Conservation (phyloP, 2,329 filamentous ascomycete genomes). For the Colletotrichum gloeosporioides region DNA sequence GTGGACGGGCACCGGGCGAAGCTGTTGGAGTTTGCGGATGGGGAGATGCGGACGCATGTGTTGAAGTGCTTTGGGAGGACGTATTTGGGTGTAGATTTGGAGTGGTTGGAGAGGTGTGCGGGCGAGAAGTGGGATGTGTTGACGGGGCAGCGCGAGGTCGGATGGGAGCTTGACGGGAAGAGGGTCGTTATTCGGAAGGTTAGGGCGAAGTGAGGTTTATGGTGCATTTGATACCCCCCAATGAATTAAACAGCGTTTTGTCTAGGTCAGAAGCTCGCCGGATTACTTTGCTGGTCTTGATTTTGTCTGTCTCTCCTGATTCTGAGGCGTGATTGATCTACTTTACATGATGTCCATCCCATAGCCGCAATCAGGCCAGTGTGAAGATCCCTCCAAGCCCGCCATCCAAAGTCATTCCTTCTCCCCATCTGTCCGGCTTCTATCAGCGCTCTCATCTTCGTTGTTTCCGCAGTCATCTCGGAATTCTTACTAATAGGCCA, state of each 20-base stretch:
- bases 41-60: conserved; percentile 74
- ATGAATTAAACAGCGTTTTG: neutral
- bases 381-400: accelerated
- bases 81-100: conserved; percentile 76
- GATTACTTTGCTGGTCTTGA: accelerated
- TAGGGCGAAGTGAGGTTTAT: conserved; percentile 25
- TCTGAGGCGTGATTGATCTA: neutral
- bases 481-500: accelerated
- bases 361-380: neutral
- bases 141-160: conserved; percentile 72
- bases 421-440: neutral
- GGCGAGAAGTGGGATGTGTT: conserved; percentile 77
- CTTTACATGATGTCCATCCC: neutral
- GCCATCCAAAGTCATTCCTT: neutral
- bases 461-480: too few relatives aligned
- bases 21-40: conserved; percentile 82
- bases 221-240: neutral
- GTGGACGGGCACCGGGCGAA: conserved; percentile 83
- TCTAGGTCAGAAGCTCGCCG: accelerated
- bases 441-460: too few relatives aligned
- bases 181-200: conserved; percentile 77
- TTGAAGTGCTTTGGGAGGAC: conserved; percentile 86
- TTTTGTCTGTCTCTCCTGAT: neutral
- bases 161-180: conserved; percentile 80
- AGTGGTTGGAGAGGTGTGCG: conserved; percentile 72